Evolutionary conservation across 306 rosid species (phyloP).

Genomic region (Potentilla sterilis): DNA sequence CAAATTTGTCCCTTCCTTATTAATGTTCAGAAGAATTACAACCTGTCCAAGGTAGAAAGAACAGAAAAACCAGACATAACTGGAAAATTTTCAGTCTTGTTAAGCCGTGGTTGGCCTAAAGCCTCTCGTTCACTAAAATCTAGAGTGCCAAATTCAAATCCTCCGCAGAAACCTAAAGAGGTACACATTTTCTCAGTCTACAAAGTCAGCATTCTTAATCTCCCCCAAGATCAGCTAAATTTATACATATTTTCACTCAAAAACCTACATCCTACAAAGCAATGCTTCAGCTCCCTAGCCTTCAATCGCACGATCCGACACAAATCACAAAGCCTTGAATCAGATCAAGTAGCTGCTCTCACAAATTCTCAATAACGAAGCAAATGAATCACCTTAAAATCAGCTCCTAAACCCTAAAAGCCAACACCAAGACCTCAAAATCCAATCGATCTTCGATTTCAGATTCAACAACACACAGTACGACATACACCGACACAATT

Average conservation of each 20-base stretch:
- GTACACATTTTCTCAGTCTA: background rate
- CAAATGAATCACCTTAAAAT: background rate
- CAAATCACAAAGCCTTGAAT: background rate
- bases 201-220: background rate
- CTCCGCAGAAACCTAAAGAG: background rate
- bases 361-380: background rate
- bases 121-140: background rate
- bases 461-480: background rate
- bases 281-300: background rate
- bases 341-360: background rate
- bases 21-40: background rate
- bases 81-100: background rate
- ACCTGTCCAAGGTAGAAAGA: background rate
- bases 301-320: background rate
- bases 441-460: background rate
- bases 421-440: background rate
- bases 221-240: background rate
- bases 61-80: background rate
- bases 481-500: background rate
- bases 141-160: constrained; percentile 1
- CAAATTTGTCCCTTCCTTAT: background rate
- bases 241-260: background rate
- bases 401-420: constrained; percentile 14
- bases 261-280: background rate
- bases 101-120: background rate